Percentiles rank a stretch among this genome's conserved stretches.
phyloP scores from a whole-genome alignment of 2,329 filamentous ascomycete species.

The Tetracladium maxilliforme region DNA sequence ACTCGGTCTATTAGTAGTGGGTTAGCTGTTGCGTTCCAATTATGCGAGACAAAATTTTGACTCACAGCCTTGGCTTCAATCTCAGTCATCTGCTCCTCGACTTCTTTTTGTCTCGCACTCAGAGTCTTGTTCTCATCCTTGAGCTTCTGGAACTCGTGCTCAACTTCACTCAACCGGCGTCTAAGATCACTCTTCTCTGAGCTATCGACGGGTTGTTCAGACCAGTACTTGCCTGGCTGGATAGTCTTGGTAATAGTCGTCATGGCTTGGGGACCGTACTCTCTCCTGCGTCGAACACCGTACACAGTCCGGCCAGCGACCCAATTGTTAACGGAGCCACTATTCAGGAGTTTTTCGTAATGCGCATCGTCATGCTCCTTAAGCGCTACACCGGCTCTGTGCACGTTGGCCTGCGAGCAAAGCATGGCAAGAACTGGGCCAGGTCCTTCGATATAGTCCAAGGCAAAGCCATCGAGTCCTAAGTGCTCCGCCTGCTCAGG shows the following conservation, averaged over 20 bases:
- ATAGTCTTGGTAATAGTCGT: slow-evolving; percentile 55
- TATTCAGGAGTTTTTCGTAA: slow-evolving; percentile 47
- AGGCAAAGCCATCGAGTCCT: slow-evolving; percentile 69
- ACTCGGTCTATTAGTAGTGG: slow-evolving; percentile 21
- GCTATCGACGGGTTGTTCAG: slow-evolving; percentile 58
- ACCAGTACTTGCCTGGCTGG: slow-evolving; percentile 53
- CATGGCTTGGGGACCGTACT: slow-evolving; percentile 64
- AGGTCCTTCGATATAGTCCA: slow-evolving; percentile 69
- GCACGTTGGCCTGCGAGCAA: slow-evolving; percentile 56
- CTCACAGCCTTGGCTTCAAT: slow-evolving; percentile 25
- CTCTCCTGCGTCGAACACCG: slow-evolving; percentile 52
- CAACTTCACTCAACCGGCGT: slow-evolving; percentile 23
- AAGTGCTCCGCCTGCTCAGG: slow-evolving; percentile 34
- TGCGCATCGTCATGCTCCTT: slow-evolving; percentile 50
- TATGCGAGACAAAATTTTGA: slow-evolving; percentile 2
- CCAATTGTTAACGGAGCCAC: slow-evolving; percentile 47
- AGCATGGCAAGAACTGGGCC: slow-evolving; percentile 77
- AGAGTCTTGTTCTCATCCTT: slow-evolving; percentile 15
- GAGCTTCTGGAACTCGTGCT: slow-evolving; percentile 11
- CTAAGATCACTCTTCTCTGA: slow-evolving; percentile 48
- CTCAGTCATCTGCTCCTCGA: slow-evolving; percentile 17
- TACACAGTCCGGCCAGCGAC: slow-evolving; percentile 52
- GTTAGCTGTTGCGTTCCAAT: slow-evolving; percentile 4
- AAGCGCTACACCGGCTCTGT: slow-evolving; percentile 51
- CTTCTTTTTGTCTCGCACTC: slow-evolving; percentile 11